A percentile compares a stretch with the other conserved stretches of the same genome.
Evolutionary conservation across 2,329 filamentous ascomycete genomes (phyloP).

Genomic region (Aspergillus awamori): DNA sequence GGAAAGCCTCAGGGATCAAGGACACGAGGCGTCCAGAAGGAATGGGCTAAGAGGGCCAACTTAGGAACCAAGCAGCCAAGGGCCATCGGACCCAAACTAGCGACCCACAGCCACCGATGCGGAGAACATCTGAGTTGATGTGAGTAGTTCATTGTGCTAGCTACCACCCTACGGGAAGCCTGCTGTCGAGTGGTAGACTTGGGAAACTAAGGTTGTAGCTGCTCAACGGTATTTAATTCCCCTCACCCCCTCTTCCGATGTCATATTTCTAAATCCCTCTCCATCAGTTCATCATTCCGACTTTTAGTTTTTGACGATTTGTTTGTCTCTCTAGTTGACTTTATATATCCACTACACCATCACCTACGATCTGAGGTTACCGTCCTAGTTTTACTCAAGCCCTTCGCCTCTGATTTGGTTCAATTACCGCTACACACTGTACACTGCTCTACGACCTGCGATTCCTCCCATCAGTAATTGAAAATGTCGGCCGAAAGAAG

Average conservation of each 20-base stretch:
- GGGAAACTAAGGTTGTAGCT: neutral
- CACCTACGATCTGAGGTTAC: neutral
- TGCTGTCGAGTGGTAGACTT: neutral
- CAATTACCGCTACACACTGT: neutral
- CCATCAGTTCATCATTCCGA: neutral
- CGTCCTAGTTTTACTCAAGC: neutral
- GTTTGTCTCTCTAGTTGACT: too few species aligned
- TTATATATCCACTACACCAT: too few species aligned
- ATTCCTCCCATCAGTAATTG: neutral
- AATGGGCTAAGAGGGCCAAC: neutral
- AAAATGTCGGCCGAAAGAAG: slow-evolving; percentile 34
- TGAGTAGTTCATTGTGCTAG: neutral
- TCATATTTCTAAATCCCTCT: neutral
- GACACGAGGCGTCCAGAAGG: neutral
- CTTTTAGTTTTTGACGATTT: neutral
- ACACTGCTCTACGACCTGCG: neutral
- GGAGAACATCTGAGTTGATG: slow-evolving; percentile 1
- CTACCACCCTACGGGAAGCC: neutral
- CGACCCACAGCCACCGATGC: slow-evolving; percentile 1
- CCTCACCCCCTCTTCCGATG: slow-evolving; percentile 4
- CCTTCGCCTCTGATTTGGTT: neutral
- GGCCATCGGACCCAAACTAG: neutral
- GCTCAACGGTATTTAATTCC: slow-evolving; percentile 10
- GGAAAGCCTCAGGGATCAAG: neutral
- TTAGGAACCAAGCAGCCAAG: neutral